Percentiles rank a stretch among this genome's conserved stretches.
phyloP scores from a whole-genome alignment of 805 yeast species.

The Nakazawaea wyomingensis region DNA sequence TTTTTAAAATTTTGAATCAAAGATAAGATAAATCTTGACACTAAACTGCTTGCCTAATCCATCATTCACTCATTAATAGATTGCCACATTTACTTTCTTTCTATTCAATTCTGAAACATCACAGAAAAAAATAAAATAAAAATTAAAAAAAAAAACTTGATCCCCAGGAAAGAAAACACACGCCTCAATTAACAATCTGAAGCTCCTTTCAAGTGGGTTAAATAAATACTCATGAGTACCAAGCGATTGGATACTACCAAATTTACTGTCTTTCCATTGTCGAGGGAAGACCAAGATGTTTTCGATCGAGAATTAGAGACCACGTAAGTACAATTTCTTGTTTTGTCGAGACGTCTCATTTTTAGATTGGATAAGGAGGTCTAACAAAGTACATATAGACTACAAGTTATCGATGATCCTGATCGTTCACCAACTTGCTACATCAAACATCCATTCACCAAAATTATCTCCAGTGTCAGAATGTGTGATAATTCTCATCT shows the following conservation, averaged over 20 bases:
- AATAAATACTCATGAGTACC: not conserved
- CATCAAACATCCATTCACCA: conserved; percentile 5
- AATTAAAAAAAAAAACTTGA: no score
- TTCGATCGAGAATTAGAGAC: not conserved
- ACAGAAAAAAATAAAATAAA: no score
- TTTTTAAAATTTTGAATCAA: no score
- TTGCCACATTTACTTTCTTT: no score
- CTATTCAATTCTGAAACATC: no score
- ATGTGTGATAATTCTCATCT: conserved; percentile 5
- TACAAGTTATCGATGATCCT: conserved; percentile 4
- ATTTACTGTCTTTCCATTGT: not conserved
- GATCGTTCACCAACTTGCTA: not conserved
- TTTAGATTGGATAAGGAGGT: not conserved
- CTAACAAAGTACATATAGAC: not conserved
- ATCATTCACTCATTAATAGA: no score
- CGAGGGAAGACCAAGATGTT: not conserved
- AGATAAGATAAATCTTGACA: no score
- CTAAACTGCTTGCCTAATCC: no score
- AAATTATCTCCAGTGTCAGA: conserved; percentile 1
- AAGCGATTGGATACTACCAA: not conserved
- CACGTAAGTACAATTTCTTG: not conserved
- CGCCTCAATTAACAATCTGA: not conserved
- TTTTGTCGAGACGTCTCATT: not conserved
- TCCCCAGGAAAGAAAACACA: no score
- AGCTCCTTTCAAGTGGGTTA: not conserved